Base-by-base conservation (phyloP, 2,329 filamentous ascomycete genomes). In the Diaporthe citrichinensis region DNA sequence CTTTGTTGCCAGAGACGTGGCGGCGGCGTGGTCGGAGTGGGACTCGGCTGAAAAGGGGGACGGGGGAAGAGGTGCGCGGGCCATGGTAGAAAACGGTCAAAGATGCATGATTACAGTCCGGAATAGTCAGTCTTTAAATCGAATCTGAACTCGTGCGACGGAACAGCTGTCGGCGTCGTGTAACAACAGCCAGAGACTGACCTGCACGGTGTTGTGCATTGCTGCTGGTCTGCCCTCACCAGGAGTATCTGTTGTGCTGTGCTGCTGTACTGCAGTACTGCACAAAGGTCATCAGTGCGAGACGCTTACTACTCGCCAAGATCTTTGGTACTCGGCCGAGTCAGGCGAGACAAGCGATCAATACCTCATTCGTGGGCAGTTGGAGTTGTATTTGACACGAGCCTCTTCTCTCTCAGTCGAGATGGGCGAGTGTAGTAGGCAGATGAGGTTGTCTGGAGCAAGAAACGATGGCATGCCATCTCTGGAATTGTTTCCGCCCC, bases 401-500 rank as follows among this genome's bases (percentile, higher is more conserved):
- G 8, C 62, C 25, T 49, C 44, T n/a, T 49, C 3, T 36, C 39
- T 36, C 36, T 31, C 28, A 51, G 46, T 20, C 41, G 12, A 34
- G 25, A 49, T 34, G 28, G 41, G 4, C 20, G 23, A 23, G 10
- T 14, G 23, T 5, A 10, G 28, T 23, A 36, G n/a, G 2, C 2
- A 14, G 59, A 12, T 28, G 17, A 46, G 34, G 31, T 53, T 28
- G n/a, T 39, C 8, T 53, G 14, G 31, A 17, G 25, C 44, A 68
- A 68, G 25, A 68, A 68, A 68, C 7, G 20, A 25, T n/a, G 62
- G 23, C 28, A 20, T 53, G 44, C 46, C 44, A 36, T 53, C 23
- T 25, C 31, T 69, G 34, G 34, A 55, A 28, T 28, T 41, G 49
- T 55, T 69, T 69, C 65, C 49, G 65, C 49, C 34, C 49, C 14